These are phyloP conservation scores for Sphaerulina vaccinii DNA, from an alignment of 2,329 filamentous ascomycete species.

Conservation along the genomic window DNA sequence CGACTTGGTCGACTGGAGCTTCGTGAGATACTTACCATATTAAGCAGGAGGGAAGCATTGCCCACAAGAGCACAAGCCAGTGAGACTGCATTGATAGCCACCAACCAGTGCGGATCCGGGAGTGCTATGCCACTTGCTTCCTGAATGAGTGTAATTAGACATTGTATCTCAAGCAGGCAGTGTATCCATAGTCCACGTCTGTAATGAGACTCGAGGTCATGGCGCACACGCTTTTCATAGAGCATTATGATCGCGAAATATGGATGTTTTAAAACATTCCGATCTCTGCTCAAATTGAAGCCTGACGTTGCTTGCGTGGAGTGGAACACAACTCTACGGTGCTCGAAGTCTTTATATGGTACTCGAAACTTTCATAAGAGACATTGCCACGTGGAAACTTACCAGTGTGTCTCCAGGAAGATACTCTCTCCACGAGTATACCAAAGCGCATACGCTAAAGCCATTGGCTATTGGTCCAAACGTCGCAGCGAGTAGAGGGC, in stretches of 20 bases:
- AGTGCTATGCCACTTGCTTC: constrained; percentile 49
- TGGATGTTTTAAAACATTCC: too few relatives aligned
- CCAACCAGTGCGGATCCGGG: constrained; percentile 54
- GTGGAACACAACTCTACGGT: too few relatives aligned
- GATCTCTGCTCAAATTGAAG: too few relatives aligned
- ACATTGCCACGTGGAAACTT: constrained; percentile 22
- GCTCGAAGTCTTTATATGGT: too few relatives aligned
- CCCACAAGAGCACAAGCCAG: constrained; percentile 54
- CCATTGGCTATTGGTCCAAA: constrained; percentile 42
- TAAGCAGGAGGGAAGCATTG: constrained; percentile 56
- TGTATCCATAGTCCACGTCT: too few relatives aligned
- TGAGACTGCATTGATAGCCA: constrained; percentile 55
- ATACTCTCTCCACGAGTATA: constrained; percentile 56
- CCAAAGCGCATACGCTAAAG: constrained; percentile 50
- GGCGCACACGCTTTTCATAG: too few relatives aligned
- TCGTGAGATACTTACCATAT: too few relatives aligned
- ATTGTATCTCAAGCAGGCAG: too few relatives aligned
- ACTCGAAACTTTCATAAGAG: neutral
- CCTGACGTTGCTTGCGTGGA: too few relatives aligned
- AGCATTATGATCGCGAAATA: too few relatives aligned
- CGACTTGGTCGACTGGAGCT: too few relatives aligned
- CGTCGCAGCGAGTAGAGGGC: constrained; percentile 55
- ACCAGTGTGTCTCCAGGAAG: constrained; percentile 44
- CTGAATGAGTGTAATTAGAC: neutral
- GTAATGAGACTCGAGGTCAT: too few relatives aligned